Percentiles rank a stretch among this genome's conserved stretches.
phyloP scores from a whole-genome alignment of 2,329 filamentous ascomycete species.

The Fusarium sp. region DNA sequence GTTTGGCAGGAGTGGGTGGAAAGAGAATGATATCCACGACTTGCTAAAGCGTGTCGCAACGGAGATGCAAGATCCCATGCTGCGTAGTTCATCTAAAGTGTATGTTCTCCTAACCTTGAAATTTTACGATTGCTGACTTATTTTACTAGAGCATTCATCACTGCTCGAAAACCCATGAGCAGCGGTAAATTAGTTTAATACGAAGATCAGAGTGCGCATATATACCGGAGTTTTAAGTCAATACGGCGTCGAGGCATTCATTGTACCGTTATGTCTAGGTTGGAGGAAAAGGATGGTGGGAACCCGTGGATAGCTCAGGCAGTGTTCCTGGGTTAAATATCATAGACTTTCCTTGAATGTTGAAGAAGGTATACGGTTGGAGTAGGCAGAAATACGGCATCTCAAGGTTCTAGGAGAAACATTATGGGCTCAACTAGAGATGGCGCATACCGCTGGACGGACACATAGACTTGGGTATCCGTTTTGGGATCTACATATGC shows the following conservation, averaged over 20 bases:
- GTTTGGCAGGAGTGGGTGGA: constrained; percentile 49
- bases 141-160: constrained; percentile 47
- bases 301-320: neutral
- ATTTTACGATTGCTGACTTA: constrained; percentile 1
- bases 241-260: constrained; percentile 15
- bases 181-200: constrained; percentile 1
- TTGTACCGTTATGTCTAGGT: neutral
- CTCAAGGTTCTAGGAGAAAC: neutral
- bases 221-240: constrained; percentile 28
- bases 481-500: neutral
- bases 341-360: neutral
- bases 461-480: neutral
- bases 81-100: constrained; percentile 49
- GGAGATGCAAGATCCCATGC: constrained; percentile 47
- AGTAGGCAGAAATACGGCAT: neutral
- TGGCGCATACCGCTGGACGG: neutral
- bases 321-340: neutral
- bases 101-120: constrained; percentile 30
- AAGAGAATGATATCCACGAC: constrained; percentile 47
- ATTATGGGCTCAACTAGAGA: neutral
- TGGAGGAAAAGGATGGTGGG: neutral
- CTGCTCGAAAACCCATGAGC: constrained; percentile 46
- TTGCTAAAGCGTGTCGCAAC: constrained; percentile 48
- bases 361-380: neutral
- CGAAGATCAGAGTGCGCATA: neutral